These are phyloP conservation scores for Plasmodium knowlesi DNA, from an alignment of 169 alveolate species.

Conservation along the genomic window DNA sequence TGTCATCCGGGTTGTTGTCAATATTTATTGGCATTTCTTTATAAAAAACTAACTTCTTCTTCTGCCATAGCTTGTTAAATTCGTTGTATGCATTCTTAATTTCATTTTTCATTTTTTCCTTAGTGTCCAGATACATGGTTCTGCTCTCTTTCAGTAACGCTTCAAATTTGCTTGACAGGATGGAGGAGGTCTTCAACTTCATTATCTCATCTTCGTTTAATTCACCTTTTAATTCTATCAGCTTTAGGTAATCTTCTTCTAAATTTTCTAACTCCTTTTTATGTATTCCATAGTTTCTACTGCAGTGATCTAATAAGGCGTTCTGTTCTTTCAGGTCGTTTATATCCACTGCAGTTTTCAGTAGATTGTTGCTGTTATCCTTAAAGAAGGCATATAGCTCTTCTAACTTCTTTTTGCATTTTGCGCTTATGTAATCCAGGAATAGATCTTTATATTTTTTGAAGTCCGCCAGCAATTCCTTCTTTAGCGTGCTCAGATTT, in stretches of 20 bases:
- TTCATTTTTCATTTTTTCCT: conserved; percentile 75
- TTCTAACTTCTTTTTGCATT: conserved; percentile 62
- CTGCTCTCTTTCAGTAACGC: conserved; percentile 50
- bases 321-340: conserved; percentile 54
- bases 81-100: conserved; percentile 70
- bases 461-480: conserved; percentile 53
- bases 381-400: conserved; percentile 56
- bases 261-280: conserved; percentile 54
- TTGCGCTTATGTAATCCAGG: conserved; percentile 40
- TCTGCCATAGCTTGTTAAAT: conserved; percentile 74
- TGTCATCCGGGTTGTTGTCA: conserved; percentile 59
- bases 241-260: conserved; percentile 66
- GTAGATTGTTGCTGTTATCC: conserved; percentile 44
- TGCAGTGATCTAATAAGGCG: conserved; percentile 38
- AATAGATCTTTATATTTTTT: conserved; percentile 32
- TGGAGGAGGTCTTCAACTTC: conserved; percentile 66
- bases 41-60: conserved; percentile 51
- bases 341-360: conserved; percentile 48
- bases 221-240: conserved; percentile 73
- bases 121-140: conserved; percentile 66
- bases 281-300: conserved; percentile 26
- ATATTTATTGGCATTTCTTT: conserved; percentile 69
- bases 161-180: conserved; percentile 58
- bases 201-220: conserved; percentile 74
- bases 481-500: conserved; percentile 50